Evolutionary conservation across 345 rosid species (phyloP).

Genomic region (Eucalyptus sideroxylon): DNA sequence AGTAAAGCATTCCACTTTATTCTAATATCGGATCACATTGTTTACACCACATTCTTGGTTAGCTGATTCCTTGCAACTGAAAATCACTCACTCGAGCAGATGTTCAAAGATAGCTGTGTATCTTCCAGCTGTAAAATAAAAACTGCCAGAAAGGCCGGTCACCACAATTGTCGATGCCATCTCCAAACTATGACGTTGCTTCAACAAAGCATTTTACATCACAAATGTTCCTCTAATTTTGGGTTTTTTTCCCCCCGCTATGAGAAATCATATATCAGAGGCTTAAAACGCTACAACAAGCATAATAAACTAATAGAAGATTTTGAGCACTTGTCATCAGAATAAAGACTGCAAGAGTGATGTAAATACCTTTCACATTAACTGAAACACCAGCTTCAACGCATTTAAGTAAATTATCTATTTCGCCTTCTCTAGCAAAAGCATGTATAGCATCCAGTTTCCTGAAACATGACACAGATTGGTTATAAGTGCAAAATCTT

Average conservation of each 20-base stretch:
- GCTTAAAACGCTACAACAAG: neutral
- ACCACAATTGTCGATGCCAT: neutral
- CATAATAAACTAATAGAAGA: neutral
- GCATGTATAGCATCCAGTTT: conserved; percentile 82
- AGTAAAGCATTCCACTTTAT: neutral
- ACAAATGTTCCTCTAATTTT: neutral
- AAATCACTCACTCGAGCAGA: neutral
- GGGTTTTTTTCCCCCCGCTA: neutral
- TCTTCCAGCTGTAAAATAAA: neutral
- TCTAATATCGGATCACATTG: neutral
- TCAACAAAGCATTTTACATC: neutral
- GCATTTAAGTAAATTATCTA: conserved; percentile 55
- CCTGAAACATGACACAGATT: conserved; percentile 22
- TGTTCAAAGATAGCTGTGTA: neutral
- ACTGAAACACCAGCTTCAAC: conserved; percentile 63
- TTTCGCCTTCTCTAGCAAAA: conserved; percentile 91
- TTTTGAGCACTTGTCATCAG: neutral
- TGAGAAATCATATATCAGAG: neutral
- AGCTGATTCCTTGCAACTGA: neutral
- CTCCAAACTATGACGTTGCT: neutral
- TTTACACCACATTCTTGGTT: neutral
- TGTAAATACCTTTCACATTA: conserved; percentile 35
- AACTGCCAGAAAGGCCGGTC: neutral
- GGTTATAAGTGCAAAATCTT: neutral
- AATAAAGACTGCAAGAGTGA: neutral